phyloP scores from a whole-genome alignment of 2,329 filamentous ascomycete genomes.

The Trichoderma sp. region DNA sequence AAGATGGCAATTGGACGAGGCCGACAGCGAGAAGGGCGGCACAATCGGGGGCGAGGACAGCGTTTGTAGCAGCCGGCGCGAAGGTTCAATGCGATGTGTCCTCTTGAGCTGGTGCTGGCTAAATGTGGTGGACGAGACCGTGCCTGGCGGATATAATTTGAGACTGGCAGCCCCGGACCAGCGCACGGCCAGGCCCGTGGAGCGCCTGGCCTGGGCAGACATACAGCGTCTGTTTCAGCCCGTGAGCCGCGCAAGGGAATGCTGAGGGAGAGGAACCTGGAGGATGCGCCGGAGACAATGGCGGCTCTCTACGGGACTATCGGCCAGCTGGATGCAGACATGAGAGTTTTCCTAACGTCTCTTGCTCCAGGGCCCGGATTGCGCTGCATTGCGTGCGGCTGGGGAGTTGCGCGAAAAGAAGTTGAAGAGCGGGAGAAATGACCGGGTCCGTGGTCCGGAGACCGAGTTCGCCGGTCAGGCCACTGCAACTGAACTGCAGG shows the following conservation, averaged over 20 bases:
- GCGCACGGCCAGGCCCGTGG: conserved; percentile 31
- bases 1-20: conserved; percentile 19
- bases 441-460: conserved; percentile 15
- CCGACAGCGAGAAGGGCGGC: conserved; percentile 15
- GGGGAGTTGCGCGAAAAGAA: neutral
- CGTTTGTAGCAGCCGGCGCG: conserved; percentile 11
- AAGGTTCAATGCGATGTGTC: conserved; percentile 21
- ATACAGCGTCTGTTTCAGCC: conserved; percentile 16
- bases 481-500: neutral
- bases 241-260: neutral
- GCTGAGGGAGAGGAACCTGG: neutral
- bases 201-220: conserved; percentile 28
- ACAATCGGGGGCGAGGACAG: conserved; percentile 9
- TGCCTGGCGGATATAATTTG: neutral
- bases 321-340: conserved; percentile 4
- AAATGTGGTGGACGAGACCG: neutral
- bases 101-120: conserved; percentile 14
- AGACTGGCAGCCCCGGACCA: conserved; percentile 27
- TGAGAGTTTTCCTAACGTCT: neutral
- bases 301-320: neutral
- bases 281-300: neutral
- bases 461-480: conserved; percentile 19
- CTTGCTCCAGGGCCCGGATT: neutral
- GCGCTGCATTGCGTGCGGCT: conserved; percentile 3
- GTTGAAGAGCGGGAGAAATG: neutral